Evolutionary conservation across 2,329 filamentous ascomycete species (phyloP), one percentile per base, ranked within the genome.

Genomic region (Penicillium rolfsii): DNA sequence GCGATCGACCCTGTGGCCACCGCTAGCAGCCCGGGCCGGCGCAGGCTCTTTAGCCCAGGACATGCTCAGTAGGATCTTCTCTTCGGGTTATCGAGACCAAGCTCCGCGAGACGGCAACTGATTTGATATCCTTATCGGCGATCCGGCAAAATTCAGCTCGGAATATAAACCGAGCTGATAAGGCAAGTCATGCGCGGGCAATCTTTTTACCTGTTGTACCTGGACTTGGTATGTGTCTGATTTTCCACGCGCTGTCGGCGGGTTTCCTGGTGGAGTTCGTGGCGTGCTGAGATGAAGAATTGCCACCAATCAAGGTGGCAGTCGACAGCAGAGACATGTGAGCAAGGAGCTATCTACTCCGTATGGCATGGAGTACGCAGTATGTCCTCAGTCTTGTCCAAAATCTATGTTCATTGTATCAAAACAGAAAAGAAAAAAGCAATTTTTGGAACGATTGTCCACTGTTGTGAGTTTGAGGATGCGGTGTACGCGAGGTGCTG

Each of bases 381-480:
- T 9, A 50, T 12, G 46, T 50, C 35, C n/a, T 14, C 46, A 48
- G 41, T 14, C 5, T 9, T 6, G 5, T 26, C 2, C 11, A 48
- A 33, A 33, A 33, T 24, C 1, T 48, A 26, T 26, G 30, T 12
- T 12, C 8, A 14, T 28, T 46, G 22, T 46, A 46, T 28, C 4
- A 22, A 2, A 16, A n/a, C 14, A 11, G n/a, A 22, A 28, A 46
- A 26, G 16, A 30, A 22, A 28, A 46, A 26, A 28, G 16, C 45
- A 30, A 7, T 4, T 43, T 45, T 52, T 41, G 5, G 19, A 30
- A 24, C 1, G 19, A 33, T 8, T 65, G 50, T 52, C 67, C 67
- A 69, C 67, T 55, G 35, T 56, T 65, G 55, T 62, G 40, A 57
- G 58, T 67, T 68, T 58, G 35, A 62, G 67, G 66, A 67, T 64